Evolutionary conservation across 1,139 yeast genomes (phyloP).

Genomic region (Scheffersomyces segobiensis): DNA sequence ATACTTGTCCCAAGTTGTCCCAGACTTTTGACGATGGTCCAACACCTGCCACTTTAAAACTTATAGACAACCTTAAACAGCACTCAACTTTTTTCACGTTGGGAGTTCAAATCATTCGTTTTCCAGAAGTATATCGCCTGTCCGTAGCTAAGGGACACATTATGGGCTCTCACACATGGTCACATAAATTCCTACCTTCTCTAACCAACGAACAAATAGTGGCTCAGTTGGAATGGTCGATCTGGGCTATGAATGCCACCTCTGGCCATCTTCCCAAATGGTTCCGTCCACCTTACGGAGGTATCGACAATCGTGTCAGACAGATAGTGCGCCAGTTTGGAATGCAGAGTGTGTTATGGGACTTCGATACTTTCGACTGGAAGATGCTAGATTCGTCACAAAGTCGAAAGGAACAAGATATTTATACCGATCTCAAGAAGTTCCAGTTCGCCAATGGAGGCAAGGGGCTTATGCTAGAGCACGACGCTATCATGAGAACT

Average conservation of each 20-base stretch:
- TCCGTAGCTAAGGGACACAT: slow-evolving; percentile 68
- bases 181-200: slow-evolving; percentile 80
- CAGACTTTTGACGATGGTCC: slow-evolving; percentile 98
- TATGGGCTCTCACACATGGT: slow-evolving; percentile 91
- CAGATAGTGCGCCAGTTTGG: slow-evolving; percentile 82
- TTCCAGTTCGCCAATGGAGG: slow-evolving; percentile 48
- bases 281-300: slow-evolving; percentile 97
- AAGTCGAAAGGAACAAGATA: slow-evolving; percentile 36
- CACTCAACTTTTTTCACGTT: slow-evolving; percentile 78
- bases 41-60: slow-evolving; percentile 61
- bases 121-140: slow-evolving; percentile 69
- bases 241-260: slow-evolving; percentile 98
- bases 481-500: slow-evolving; percentile 70
- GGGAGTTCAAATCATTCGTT: slow-evolving; percentile 75
- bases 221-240: slow-evolving; percentile 92
- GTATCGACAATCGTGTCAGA: slow-evolving; percentile 82
- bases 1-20: slow-evolving; percentile 69
- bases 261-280: slow-evolving; percentile 86
- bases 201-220: slow-evolving; percentile 75
- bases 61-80: slow-evolving; percentile 52
- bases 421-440: slow-evolving; percentile 51
- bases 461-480: slow-evolving; percentile 76
- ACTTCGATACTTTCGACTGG: slow-evolving; percentile 92
- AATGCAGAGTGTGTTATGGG: slow-evolving; percentile 88
- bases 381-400: slow-evolving; percentile 49